Conservation (phyloP, 2,329 filamentous ascomycete genomes). For the Xenoacremonium recifei region DNA sequence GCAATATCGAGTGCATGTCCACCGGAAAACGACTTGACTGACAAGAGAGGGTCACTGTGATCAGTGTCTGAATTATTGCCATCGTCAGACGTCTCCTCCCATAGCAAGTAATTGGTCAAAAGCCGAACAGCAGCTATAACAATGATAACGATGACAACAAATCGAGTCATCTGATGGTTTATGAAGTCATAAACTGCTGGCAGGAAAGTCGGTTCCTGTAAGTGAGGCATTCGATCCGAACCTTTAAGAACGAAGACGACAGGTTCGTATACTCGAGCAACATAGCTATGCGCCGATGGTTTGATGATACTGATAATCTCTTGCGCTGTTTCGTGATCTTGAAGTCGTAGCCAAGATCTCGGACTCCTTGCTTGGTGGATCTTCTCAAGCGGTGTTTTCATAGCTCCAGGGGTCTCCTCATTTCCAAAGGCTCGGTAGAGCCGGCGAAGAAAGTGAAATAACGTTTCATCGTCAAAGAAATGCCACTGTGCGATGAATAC, state of each 20-base stretch:
- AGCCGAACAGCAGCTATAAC: slow-evolving; percentile 64
- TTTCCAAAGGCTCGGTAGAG: slow-evolving; percentile 17
- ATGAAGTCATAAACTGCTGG: slow-evolving; percentile 63
- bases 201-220: slow-evolving; percentile 32
- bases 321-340: slow-evolving; percentile 75
- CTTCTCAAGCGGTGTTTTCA: slow-evolving; percentile 44
- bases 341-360: slow-evolving; percentile 71
- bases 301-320: slow-evolving; percentile 77
- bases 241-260: slow-evolving; percentile 69
- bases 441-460: slow-evolving; percentile 29
- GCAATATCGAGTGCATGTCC: slow-evolving; percentile 71
- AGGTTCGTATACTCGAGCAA: slow-evolving; percentile 73
- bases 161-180: slow-evolving; percentile 56
- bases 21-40: slow-evolving; percentile 57
- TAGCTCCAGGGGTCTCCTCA: slow-evolving; percentile 27
- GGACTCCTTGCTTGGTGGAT: slow-evolving; percentile 76
- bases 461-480: slow-evolving; percentile 63
- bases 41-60: slow-evolving; percentile 50
- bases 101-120: slow-evolving; percentile 72
- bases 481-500: slow-evolving; percentile 75
- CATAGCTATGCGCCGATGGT: slow-evolving; percentile 67
- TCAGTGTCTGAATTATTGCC: slow-evolving; percentile 44
- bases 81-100: slow-evolving; percentile 51
- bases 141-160: slow-evolving; percentile 62
- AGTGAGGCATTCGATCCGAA: slow-evolving; percentile 61